Conservation (phyloP, 2,329 filamentous ascomycete genomes). For the Plectosphaerella sp. region DNA sequence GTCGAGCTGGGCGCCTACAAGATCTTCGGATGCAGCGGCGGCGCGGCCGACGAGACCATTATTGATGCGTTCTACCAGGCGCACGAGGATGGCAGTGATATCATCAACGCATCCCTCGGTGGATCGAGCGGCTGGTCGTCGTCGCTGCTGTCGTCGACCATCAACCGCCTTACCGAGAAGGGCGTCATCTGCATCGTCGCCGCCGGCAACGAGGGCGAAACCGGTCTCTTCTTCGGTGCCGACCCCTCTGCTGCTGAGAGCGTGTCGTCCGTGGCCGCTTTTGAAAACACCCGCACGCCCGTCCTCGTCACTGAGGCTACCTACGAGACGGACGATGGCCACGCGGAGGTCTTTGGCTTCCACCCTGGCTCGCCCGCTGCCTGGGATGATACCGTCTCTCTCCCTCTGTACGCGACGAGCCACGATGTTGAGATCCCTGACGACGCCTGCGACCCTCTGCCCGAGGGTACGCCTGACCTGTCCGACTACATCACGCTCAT, state of each 20-base stretch:
- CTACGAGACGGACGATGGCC: conserved; percentile 32
- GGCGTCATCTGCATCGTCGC: conserved; percentile 49
- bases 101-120: conserved; percentile 54
- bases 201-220: conserved; percentile 44
- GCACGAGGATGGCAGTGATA: conserved; percentile 53
- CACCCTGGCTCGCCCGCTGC: conserved; percentile 31
- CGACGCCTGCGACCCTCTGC: conserved; percentile 48
- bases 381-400: conserved; percentile 37
- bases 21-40: conserved; percentile 51
- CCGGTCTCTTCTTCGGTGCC: conserved; percentile 44
- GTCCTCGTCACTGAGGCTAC: conserved; percentile 34
- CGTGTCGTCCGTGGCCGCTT: conserved; percentile 44
- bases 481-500: conserved; percentile 54
- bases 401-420: conserved; percentile 45
- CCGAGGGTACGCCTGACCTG: conserved; percentile 51
- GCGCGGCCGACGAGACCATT: conserved; percentile 49
- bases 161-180: conserved; percentile 46
- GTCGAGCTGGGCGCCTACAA: conserved; percentile 53
- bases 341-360: conserved; percentile 34
- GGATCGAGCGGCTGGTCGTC: conserved; percentile 46
- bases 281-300: conserved; percentile 41
- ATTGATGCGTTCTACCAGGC: conserved; percentile 57
- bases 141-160: conserved; percentile 43
- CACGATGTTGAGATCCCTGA: conserved; percentile 42
- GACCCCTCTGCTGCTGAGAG: conserved; percentile 42